phyloP scores from a whole-genome alignment of 768 basidiomycete genomes.

The Hygrocybe punicea region DNA sequence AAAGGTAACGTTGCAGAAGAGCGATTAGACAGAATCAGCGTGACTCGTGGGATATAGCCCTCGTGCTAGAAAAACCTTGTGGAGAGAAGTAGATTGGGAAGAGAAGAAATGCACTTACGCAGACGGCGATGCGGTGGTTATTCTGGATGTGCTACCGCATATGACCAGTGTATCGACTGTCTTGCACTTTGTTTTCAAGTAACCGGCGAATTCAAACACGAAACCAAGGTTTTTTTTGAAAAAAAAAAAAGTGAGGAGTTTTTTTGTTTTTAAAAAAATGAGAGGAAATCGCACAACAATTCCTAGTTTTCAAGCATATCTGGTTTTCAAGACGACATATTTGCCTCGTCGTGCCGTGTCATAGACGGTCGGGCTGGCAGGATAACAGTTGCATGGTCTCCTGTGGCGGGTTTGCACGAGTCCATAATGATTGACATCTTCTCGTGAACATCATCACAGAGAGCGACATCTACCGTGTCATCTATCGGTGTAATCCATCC shows the following conservation, averaged over 20 bases:
- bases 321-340: constrained; percentile 55
- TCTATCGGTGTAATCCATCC: constrained; percentile 26
- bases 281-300: constrained; percentile 48
- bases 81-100: too few species aligned
- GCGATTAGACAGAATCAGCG: not conserved
- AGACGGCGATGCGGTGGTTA: constrained; percentile 70
- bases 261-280: too few species aligned
- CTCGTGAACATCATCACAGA: not conserved
- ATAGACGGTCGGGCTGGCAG: constrained; percentile 62
- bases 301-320: constrained; percentile 81
- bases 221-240: too few species aligned
- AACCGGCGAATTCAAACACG: too few species aligned
- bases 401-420: constrained; percentile 40
- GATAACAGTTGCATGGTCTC: constrained; percentile 64
- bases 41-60: too few species aligned
- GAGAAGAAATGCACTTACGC: constrained; percentile 46
- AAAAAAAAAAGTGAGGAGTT: too few species aligned
- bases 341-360: constrained; percentile 74
- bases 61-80: too few species aligned
- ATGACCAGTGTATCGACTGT: constrained; percentile 63
- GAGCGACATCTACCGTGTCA: constrained; percentile 54
- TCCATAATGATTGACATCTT: constrained; percentile 5
- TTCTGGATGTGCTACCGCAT: constrained; percentile 60
- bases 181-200: constrained; percentile 51
- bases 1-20: constrained; percentile 77